phyloP scores from a whole-genome alignment of 352 stramenopile genomes.

The Globisporangium cystogenes region DNA sequence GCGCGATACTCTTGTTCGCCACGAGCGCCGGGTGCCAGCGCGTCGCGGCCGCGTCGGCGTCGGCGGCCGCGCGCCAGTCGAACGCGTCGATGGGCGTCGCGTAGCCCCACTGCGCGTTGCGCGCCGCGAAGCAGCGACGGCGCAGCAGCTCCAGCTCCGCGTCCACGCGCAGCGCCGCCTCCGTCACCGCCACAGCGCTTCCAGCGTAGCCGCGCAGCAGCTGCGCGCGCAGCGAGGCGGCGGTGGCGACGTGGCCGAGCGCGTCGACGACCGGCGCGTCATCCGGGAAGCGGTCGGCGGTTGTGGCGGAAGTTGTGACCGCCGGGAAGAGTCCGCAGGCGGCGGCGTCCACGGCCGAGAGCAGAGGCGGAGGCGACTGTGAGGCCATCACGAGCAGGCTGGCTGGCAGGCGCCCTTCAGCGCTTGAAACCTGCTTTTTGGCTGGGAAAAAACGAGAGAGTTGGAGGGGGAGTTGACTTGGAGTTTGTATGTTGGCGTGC shows the following conservation, averaged over 20 bases:
- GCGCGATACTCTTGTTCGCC: slow-evolving; percentile 27
- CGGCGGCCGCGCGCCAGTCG: slow-evolving; percentile 8
- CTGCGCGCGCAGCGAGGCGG: slow-evolving; percentile 29
- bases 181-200: slow-evolving; percentile 15
- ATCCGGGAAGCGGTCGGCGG: not conserved
- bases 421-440: not conserved
- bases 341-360: slow-evolving; percentile 3
- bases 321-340: not conserved
- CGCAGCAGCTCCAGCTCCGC: slow-evolving; percentile 71
- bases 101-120: slow-evolving; percentile 60
- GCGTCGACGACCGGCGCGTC: slow-evolving; percentile 13
- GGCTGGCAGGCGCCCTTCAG: too few relatives aligned
- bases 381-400: not conserved
- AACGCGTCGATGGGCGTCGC: slow-evolving; percentile 43
- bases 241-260: slow-evolving; percentile 22
- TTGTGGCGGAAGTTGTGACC: not conserved
- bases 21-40: slow-evolving; percentile 35
- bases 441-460: not conserved
- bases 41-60: slow-evolving; percentile 15
- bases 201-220: slow-evolving; percentile 38
- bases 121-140: slow-evolving; percentile 64
- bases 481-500: not conserved
- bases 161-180: slow-evolving; percentile 76
- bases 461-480: not conserved
- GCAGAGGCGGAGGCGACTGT: slow-evolving; percentile 9